Percentiles rank a stretch among this genome's conserved stretches.
phyloP scores from a whole-genome alignment of 2,329 filamentous ascomycete genomes.

The Hypoxylon sp. region DNA sequence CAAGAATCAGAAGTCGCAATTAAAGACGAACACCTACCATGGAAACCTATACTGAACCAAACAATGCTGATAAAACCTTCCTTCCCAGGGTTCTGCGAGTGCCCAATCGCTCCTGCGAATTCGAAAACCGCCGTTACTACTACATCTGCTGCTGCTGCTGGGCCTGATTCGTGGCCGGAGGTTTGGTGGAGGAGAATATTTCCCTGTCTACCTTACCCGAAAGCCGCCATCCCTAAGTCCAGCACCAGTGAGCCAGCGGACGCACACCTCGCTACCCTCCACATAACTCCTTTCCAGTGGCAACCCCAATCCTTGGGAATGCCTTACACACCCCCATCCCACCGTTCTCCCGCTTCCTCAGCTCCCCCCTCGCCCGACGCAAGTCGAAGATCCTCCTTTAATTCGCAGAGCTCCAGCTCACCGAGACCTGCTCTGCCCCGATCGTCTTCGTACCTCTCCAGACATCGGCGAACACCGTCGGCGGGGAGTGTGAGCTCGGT shows the following conservation, averaged over 20 bases:
- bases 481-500: slow-evolving; percentile 51
- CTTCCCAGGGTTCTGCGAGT: slow-evolving; percentile 49
- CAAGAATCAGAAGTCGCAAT: slow-evolving; percentile 17
- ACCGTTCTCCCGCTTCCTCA: slow-evolving; percentile 72
- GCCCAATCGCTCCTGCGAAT: slow-evolving; percentile 45
- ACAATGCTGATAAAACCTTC: slow-evolving; percentile 52
- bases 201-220: slow-evolving; percentile 48
- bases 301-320: slow-evolving; percentile 66
- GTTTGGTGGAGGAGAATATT: slow-evolving; percentile 49
- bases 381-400: slow-evolving; percentile 71
- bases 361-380: slow-evolving; percentile 67
- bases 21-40: slow-evolving; percentile 43
- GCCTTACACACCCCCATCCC: slow-evolving; percentile 89
- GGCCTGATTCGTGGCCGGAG: slow-evolving; percentile 47
- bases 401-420: slow-evolving; percentile 54
- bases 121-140: slow-evolving; percentile 40
- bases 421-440: slow-evolving; percentile 69
- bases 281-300: slow-evolving; percentile 47
- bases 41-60: slow-evolving; percentile 45
- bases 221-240: slow-evolving; percentile 45
- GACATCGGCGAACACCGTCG: slow-evolving; percentile 72
- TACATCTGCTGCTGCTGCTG: slow-evolving; percentile 25
- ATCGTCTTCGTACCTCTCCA: slow-evolving; percentile 75
- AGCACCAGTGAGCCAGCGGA: slow-evolving; percentile 48
- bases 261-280: slow-evolving; percentile 39